Evolutionary conservation across 192 early-diverging fungal species (phyloP).

Genomic region (Chytriomyces hyalinus): DNA sequence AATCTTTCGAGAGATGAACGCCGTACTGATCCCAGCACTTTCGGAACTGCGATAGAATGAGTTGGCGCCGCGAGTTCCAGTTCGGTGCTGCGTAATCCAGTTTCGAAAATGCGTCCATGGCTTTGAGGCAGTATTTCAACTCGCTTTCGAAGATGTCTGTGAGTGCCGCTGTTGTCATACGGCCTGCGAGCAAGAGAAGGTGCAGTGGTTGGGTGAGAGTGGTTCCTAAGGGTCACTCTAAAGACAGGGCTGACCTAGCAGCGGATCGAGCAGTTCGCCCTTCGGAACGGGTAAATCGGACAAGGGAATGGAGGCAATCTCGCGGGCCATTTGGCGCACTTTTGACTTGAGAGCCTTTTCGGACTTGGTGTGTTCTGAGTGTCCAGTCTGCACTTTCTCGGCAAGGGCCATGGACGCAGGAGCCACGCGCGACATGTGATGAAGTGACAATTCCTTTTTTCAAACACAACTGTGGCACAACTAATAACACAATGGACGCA

Average conservation of each 20-base stretch:
- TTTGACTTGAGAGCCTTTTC: conserved; percentile 15
- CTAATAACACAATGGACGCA: no score
- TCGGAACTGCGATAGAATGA: conserved; percentile 39
- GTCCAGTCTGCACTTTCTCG: no score
- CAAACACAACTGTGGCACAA: background rate
- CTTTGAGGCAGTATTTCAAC: conserved; percentile 32
- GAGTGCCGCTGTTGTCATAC: conserved; percentile 37
- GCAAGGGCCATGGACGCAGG: background rate
- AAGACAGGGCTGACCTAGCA: conserved; percentile 6
- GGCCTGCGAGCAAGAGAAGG: conserved; percentile 21
- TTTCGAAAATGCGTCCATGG: conserved; percentile 38
- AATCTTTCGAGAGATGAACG: conserved; percentile 38
- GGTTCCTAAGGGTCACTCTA: background rate
- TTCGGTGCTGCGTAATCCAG: conserved; percentile 29
- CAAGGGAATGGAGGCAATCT: conserved; percentile 22
- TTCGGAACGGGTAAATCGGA: conserved; percentile 4
- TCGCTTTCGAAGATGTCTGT: conserved; percentile 40
- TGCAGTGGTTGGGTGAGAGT: background rate
- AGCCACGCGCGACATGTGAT: no score
- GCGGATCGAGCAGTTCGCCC: conserved; percentile 18
- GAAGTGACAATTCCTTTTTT: background rate
- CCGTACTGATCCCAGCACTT: conserved; percentile 51
- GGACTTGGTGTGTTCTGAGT: background rate
- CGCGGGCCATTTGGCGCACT: conserved; percentile 7
- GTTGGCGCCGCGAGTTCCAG: conserved; percentile 38